Base-by-base conservation (phyloP, 768 basidiomycete genomes). In the Epithele typhae region DNA sequence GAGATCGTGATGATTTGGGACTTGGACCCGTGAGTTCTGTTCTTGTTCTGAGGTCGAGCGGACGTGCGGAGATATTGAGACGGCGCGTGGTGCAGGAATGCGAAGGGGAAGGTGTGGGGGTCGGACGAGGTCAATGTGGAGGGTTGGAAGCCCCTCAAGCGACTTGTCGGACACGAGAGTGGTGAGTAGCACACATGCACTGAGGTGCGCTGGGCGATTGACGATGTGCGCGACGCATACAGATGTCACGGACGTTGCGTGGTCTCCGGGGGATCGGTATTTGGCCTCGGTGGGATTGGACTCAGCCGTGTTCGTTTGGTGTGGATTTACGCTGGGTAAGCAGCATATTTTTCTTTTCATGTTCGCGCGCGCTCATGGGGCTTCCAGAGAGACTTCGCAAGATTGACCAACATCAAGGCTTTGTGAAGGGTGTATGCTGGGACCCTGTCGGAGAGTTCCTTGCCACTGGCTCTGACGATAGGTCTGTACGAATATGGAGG, bases 401-500 rank as follows among this genome's bases (percentile, higher is more conserved):
- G 64, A 77, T 99, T 5, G 88, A 90, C 48, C 81, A 81, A 48
- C 96, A 98, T 60, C 84, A 91, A 59, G 95, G 93, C 2, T 97
- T 97, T 64, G 94, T 99, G 58, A 98, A 99, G 67, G 96, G 96
- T 48, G 91, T 99, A 40, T 94, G 92, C 61, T 99, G 95, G 84
- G 96, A 99, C 68, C 96, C 96, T 3, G 95, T 94, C 3, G 96
- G 96, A 37, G 89, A 97, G 67, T 97, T 85, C 61, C 81, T 99
- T 51, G 95, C 96, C n/a, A 97, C 95, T 34, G 82, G 95, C 68
- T 94, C 93, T 21, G 95, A 97, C 66, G 96, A 99, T 67, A 82
- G 89, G 62, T 85, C 92, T 4, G 92, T 98, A 52, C 96, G 95
- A 62, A 88, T 99, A 30, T 99, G 96, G 96, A 78, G 86, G 54